Conservation (phyloP, 208 protist species). For the Phytomonas sp. region DNA sequence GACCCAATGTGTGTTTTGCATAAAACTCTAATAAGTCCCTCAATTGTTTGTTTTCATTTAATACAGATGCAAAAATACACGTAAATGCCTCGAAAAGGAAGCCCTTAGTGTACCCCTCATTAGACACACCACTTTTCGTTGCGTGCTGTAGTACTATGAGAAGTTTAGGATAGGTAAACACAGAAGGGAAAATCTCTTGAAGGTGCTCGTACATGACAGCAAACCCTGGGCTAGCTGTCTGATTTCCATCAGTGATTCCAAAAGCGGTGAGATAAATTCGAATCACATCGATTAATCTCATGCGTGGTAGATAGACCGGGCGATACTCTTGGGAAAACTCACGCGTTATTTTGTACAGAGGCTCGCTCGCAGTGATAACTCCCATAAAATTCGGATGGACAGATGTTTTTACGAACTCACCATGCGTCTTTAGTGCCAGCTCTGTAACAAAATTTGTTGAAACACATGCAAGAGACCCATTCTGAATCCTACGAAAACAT, state of each 20-base stretch:
- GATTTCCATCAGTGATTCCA: conserved; percentile 23
- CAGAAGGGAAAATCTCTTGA: conserved; percentile 22
- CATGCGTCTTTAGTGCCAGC: conserved; percentile 26
- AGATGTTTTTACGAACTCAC: conserved; percentile 11
- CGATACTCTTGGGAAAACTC: conserved; percentile 30
- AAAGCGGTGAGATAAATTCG: conserved; percentile 36
- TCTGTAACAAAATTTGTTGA: conserved; percentile 10
- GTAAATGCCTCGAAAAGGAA: conserved; percentile 3
- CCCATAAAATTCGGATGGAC: conserved; percentile 29
- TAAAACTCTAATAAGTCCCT: conserved; percentile 1
- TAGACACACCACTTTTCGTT: neutral
- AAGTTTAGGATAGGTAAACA: conserved; percentile 45
- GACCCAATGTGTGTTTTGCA: conserved; percentile 18
- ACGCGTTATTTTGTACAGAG: conserved; percentile 19
- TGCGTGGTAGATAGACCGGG: conserved; percentile 27
- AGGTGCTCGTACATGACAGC: conserved; percentile 53
- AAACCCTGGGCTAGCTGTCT: conserved; percentile 16
- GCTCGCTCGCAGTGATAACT: conserved; percentile 22
- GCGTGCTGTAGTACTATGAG: conserved; percentile 30
- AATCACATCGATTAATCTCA: conserved; percentile 28
- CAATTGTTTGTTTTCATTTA: neutral
- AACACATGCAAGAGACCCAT: neutral
- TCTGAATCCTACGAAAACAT: conserved; percentile 8
- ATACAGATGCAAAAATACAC: conserved; percentile 1
- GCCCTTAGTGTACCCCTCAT: neutral